Percentiles rank a stretch among this genome's conserved stretches.
phyloP scores from a whole-genome alignment of 495 filamentous ascomycete genomes.

The Corynascus novoguineensis region DNA sequence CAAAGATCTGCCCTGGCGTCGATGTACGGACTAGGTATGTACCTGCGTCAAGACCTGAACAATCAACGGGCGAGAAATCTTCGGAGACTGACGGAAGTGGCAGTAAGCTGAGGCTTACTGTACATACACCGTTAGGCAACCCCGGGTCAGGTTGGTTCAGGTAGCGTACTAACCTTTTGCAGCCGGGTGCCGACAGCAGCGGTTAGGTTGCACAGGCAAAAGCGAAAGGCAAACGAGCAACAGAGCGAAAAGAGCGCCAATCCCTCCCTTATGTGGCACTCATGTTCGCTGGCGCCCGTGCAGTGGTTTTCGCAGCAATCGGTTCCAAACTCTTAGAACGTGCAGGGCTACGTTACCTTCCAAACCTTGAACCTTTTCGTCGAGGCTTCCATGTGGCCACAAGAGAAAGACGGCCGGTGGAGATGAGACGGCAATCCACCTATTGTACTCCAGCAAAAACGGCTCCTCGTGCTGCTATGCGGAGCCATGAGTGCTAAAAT shows the following conservation, averaged over 20 bases:
- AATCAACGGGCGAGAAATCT: no score
- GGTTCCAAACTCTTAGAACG: slow-evolving; percentile 7
- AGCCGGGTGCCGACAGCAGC: no score
- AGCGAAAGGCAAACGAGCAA: background rate
- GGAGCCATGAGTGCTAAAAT: slow-evolving; percentile 7
- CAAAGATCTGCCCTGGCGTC: background rate
- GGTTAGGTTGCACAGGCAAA: slow-evolving; percentile 15
- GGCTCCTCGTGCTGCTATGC: background rate
- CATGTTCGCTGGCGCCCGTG: slow-evolving; percentile 11
- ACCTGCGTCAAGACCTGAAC: no score
- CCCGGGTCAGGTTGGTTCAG: background rate
- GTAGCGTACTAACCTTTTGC: no score
- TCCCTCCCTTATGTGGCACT: slow-evolving; percentile 21
- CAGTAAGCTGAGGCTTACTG: background rate
- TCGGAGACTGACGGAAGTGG: background rate
- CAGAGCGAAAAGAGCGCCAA: slow-evolving; percentile 13
- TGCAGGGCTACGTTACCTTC: slow-evolving; percentile 17
- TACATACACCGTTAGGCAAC: background rate
- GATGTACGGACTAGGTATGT: no score
- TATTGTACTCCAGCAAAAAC: background rate
- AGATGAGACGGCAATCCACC: slow-evolving; percentile 15
- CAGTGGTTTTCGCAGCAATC: slow-evolving; percentile 8
- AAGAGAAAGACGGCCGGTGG: slow-evolving; percentile 20
- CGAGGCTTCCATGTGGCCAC: slow-evolving; percentile 32
- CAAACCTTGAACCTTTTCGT: slow-evolving; percentile 10